Evolutionary conservation across 2,329 filamentous ascomycete species (phyloP).

Genomic region (Penicillium frequentans): DNA sequence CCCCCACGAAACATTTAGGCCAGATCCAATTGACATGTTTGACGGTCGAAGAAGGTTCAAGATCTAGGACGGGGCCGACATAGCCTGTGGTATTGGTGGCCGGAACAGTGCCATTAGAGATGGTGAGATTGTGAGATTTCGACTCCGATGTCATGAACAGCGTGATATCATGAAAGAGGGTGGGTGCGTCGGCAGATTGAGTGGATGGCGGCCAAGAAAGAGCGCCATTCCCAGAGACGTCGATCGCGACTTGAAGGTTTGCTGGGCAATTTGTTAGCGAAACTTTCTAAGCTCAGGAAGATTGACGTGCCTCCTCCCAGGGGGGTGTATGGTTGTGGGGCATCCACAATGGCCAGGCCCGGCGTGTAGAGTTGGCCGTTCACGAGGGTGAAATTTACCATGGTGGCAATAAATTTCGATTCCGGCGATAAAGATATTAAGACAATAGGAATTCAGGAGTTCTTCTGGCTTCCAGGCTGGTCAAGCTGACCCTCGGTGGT

Average conservation of each 20-base stretch:
- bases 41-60: conserved; percentile 67
- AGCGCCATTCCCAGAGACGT: conserved; percentile 22
- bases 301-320: conserved; percentile 58
- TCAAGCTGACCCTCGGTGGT: neutral
- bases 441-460: too few species aligned
- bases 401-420: neutral
- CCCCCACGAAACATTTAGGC: conserved; percentile 67
- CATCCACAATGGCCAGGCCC: conserved; percentile 65
- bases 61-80: conserved; percentile 61
- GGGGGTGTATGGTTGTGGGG: conserved; percentile 65
- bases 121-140: conserved; percentile 59
- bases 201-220: conserved; percentile 17
- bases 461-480: too few species aligned
- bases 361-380: conserved; percentile 70
- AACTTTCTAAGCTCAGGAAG: neutral
- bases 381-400: conserved; percentile 29
- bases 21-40: conserved; percentile 73
- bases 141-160: conserved; percentile 20
- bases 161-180: conserved; percentile 17
- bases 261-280: conserved; percentile 4
- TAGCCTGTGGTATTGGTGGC: conserved; percentile 47
- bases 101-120: conserved; percentile 62
- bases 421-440: too few species aligned
- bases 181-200: conserved; percentile 8
- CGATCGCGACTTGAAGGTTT: conserved; percentile 21